These are phyloP conservation scores for Chaetomiaceae sp. DNA, from an alignment of 2,329 filamentous ascomycete genomes.

Conservation along the genomic window DNA sequence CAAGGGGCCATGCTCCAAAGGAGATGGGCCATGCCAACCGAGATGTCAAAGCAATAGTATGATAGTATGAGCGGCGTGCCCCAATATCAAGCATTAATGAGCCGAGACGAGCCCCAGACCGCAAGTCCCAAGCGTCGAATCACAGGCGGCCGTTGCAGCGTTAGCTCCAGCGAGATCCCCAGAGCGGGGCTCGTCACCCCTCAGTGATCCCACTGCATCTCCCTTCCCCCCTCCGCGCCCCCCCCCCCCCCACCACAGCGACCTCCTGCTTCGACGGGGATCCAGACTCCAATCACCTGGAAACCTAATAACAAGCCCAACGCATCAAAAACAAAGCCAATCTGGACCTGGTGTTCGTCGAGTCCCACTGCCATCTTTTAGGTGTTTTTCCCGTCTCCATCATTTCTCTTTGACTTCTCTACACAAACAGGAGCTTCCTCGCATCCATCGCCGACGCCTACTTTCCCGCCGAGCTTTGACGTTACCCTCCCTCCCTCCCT, in stretches of 20 bases:
- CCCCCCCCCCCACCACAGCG: conserved; percentile 24
- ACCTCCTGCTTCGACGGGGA: conserved; percentile 2
- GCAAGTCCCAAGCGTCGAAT: conserved; percentile 23
- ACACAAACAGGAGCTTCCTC: background rate
- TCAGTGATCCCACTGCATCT: too few species aligned
- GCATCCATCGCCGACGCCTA: background rate
- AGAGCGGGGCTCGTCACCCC: conserved; percentile 26
- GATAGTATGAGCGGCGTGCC: background rate
- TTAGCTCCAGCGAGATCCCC: conserved; percentile 21
- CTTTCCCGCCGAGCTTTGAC: background rate
- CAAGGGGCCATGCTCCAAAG: conserved; percentile 1
- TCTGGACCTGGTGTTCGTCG: conserved; percentile 18
- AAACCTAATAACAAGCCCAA: conserved; percentile 20
- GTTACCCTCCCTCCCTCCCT: conserved; percentile 6
- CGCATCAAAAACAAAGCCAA: conserved; percentile 7
- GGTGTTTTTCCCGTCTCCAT: background rate
- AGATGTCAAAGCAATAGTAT: conserved; percentile 4
- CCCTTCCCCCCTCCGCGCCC: too few species aligned
- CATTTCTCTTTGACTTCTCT: background rate
- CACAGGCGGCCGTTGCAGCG: conserved; percentile 15
- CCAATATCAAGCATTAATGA: conserved; percentile 23
- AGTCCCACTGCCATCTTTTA: conserved; percentile 5
- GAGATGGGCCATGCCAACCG: background rate
- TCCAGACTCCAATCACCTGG: conserved; percentile 10
- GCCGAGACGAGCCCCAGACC: conserved; percentile 26